These are phyloP conservation scores for Boletellus ananas DNA, from an alignment of 768 basidiomycete genomes.

Conservation along the genomic window DNA sequence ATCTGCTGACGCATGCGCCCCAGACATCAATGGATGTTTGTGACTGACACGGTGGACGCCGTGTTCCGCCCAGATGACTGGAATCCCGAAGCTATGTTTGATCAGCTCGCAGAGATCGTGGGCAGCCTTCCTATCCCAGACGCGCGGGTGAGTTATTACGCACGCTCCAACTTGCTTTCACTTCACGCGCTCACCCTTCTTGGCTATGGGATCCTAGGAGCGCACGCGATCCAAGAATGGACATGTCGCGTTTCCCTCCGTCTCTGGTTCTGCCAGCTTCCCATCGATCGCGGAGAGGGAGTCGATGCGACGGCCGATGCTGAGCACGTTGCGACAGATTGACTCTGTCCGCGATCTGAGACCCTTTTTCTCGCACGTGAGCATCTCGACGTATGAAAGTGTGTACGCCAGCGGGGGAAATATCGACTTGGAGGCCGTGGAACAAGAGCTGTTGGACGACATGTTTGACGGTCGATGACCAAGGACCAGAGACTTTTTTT, in stretches of 20 bases:
- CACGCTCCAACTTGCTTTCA: too few species aligned
- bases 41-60: slow-evolving; percentile 96
- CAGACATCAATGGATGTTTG: slow-evolving; percentile 97
- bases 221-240: slow-evolving; percentile 23
- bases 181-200: background rate
- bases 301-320: slow-evolving; percentile 67
- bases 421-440: slow-evolving; percentile 89
- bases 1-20: slow-evolving; percentile 4
- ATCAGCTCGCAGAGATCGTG: slow-evolving; percentile 81
- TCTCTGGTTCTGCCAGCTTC: slow-evolving; percentile 18
- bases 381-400: slow-evolving; percentile 85
- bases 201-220: slow-evolving; percentile 15
- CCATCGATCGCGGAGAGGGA: slow-evolving; percentile 37
- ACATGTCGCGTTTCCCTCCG: slow-evolving; percentile 20
- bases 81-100: slow-evolving; percentile 84
- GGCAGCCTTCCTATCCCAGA: slow-evolving; percentile 57
- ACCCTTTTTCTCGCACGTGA: slow-evolving; percentile 89
- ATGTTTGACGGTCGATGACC: slow-evolving; percentile 79
- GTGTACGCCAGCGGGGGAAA: slow-evolving; percentile 78
- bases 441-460: slow-evolving; percentile 74
- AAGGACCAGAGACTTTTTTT: background rate
- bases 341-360: slow-evolving; percentile 81
- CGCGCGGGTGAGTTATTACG: slow-evolving; percentile 16
- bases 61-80: slow-evolving; percentile 83
- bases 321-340: slow-evolving; percentile 66